phyloP scores from a whole-genome alignment of 331 rosid species.

The Quercus lobata region DNA sequence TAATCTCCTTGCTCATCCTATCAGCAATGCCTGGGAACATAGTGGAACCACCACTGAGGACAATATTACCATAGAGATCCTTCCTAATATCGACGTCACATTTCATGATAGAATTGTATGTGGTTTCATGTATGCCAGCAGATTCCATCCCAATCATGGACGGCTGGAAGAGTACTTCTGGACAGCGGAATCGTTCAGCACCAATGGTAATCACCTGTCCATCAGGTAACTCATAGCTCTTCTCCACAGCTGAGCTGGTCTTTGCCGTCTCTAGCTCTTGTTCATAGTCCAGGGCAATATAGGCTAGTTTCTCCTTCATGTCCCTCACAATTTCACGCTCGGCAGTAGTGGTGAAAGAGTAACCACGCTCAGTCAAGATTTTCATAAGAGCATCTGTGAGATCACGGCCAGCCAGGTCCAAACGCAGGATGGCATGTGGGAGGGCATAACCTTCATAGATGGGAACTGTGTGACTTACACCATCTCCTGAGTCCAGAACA shows the following conservation, averaged over 20 bases:
- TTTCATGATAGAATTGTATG: no score
- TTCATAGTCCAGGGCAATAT: no score
- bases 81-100: slow-evolving; percentile 37
- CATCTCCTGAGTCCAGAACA: slow-evolving; percentile 44
- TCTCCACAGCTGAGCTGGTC: no score
- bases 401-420: no score
- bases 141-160: slow-evolving; percentile 52
- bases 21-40: slow-evolving; percentile 55
- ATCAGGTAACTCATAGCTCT: no score
- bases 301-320: no score
- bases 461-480: slow-evolving; percentile 52
- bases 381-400: no score
- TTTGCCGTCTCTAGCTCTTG: no score
- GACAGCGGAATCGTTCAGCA: slow-evolving; percentile 51
- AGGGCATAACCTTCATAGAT: not conserved
- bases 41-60: slow-evolving; percentile 48
- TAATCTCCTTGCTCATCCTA: slow-evolving; percentile 50
- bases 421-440: no score
- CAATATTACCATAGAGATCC: slow-evolving; percentile 48
- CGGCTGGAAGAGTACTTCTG: slow-evolving; percentile 50
- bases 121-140: slow-evolving; percentile 45
- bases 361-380: no score
- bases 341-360: no score
- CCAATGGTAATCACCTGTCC: not conserved
- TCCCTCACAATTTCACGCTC: no score